A percentile compares a stretch with the other conserved stretches of the same genome.
phyloP scores from a whole-genome alignment of 305 asterid genomes.

The Coffea humblotiana region DNA sequence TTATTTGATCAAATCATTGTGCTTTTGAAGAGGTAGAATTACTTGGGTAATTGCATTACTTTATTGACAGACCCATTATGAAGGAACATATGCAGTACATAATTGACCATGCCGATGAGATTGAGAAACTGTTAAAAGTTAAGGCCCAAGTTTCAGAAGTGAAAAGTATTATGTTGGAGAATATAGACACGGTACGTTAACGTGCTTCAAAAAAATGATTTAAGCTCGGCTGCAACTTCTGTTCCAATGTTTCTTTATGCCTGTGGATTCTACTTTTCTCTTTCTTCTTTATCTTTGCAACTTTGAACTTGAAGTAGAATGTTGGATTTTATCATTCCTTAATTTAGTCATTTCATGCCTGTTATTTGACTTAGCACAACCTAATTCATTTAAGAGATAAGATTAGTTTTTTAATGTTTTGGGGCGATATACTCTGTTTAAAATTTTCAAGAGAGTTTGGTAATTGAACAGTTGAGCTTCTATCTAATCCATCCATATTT shows the following conservation, averaged over 20 bases:
- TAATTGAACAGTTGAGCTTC: not conserved
- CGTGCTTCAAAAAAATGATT: not conserved
- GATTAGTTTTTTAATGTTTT: not conserved
- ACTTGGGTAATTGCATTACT: not conserved
- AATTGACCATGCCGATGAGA: slow-evolving; percentile 88
- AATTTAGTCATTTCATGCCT: not conserved
- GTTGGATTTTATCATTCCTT: not conserved
- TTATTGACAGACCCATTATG: slow-evolving; percentile 62
- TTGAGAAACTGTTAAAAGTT: slow-evolving; percentile 82
- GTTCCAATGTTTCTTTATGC: not conserved
- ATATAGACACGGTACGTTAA: slow-evolving; percentile 73
- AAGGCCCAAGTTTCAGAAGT: slow-evolving; percentile 94
- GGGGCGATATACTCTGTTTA: not conserved
- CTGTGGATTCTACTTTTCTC: not conserved
- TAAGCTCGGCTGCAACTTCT: not conserved
- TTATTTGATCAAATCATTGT: not conserved
- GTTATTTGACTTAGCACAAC: not conserved
- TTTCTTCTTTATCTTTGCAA: not conserved
- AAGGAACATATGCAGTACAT: slow-evolving; percentile 96
- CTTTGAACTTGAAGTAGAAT: not conserved
- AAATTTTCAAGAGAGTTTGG: not conserved
- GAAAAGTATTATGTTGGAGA: slow-evolving; percentile 84
- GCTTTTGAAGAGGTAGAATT: slow-evolving; percentile 4
- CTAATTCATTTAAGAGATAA: not conserved
- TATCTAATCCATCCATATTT: not conserved